phyloP scores from a whole-genome alignment of 176 grass and related monocot genomes.

The Alloteropsis semialata region DNA sequence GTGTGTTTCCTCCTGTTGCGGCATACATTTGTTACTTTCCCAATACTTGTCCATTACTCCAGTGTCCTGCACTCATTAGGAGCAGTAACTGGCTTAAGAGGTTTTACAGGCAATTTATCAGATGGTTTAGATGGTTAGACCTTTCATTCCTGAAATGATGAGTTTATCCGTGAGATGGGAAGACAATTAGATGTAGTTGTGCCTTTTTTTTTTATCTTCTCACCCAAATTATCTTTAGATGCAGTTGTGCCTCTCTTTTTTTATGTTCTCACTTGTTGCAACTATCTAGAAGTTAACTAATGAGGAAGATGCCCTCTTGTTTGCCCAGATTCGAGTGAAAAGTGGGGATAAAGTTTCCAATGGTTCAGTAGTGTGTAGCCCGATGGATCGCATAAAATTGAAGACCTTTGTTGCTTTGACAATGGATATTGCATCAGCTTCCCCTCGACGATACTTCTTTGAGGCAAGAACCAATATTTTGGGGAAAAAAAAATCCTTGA shows the following conservation, averaged over 20 bases:
- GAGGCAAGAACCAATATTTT: slow-evolving; percentile 56
- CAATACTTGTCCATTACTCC: neutral
- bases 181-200: neutral
- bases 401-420: slow-evolving; percentile 69
- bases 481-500: slow-evolving; percentile 1
- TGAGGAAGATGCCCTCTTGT: slow-evolving; percentile 4
- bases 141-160: neutral
- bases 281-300: slow-evolving; percentile 3
- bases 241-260: neutral
- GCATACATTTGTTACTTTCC: slow-evolving; percentile 5
- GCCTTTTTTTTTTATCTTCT: slow-evolving; percentile 10
- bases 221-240: neutral
- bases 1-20: neutral
- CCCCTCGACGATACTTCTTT: slow-evolving; percentile 95
- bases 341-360: slow-evolving; percentile 32
- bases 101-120: slow-evolving; percentile 11
- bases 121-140: neutral
- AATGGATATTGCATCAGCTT: slow-evolving; percentile 92
- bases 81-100: neutral
- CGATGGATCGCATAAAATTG: slow-evolving; percentile 50
- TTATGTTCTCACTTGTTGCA: slow-evolving; percentile 2
- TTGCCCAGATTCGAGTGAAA: slow-evolving; percentile 27
- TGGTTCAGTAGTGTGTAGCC: slow-evolving; percentile 39
- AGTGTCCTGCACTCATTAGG: neutral
- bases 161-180: neutral